These are phyloP conservation scores for Paracorniculantispora psalliotae DNA, from an alignment of 2,329 filamentous ascomycete species.

Conservation along the genomic window DNA sequence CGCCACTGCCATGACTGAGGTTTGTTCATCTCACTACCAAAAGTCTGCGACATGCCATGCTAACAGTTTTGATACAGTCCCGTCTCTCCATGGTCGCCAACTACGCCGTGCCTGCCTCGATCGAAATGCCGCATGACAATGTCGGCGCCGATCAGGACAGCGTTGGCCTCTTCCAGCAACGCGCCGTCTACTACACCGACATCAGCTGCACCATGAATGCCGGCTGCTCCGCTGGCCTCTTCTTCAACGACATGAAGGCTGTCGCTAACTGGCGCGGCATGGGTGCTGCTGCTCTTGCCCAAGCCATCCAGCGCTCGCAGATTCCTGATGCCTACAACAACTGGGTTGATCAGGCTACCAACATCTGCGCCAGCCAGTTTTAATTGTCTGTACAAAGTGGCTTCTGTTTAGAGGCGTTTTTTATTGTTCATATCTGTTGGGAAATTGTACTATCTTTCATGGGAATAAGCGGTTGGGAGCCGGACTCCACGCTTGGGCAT, in stretches of 20 bases:
- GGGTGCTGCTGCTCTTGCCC: not conserved
- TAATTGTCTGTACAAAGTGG: too few relatives aligned
- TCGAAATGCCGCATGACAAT: slow-evolving; percentile 9
- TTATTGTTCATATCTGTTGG: not conserved
- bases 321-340: slow-evolving; percentile 8
- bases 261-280: slow-evolving; percentile 13
- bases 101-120: slow-evolving; percentile 3
- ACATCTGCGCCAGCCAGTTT: not conserved
- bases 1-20: slow-evolving; percentile 6
- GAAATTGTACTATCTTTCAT: not conserved
- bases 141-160: slow-evolving; percentile 14
- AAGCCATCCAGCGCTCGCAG: not conserved
- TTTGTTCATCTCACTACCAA: not conserved
- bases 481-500: not conserved
- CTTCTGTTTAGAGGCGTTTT: not conserved
- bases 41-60: not conserved
- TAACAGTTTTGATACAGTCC: not conserved
- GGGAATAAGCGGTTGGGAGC: not conserved
- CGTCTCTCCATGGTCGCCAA: slow-evolving; percentile 13
- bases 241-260: slow-evolving; percentile 7
- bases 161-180: slow-evolving; percentile 17
- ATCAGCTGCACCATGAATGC: slow-evolving; percentile 15
- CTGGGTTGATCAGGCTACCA: not conserved
- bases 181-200: slow-evolving; percentile 14
- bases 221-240: slow-evolving; percentile 14